These are phyloP conservation scores for Actinomortierella ambigua DNA, from an alignment of 371 early-diverging fungal species.

Conservation along the genomic window DNA sequence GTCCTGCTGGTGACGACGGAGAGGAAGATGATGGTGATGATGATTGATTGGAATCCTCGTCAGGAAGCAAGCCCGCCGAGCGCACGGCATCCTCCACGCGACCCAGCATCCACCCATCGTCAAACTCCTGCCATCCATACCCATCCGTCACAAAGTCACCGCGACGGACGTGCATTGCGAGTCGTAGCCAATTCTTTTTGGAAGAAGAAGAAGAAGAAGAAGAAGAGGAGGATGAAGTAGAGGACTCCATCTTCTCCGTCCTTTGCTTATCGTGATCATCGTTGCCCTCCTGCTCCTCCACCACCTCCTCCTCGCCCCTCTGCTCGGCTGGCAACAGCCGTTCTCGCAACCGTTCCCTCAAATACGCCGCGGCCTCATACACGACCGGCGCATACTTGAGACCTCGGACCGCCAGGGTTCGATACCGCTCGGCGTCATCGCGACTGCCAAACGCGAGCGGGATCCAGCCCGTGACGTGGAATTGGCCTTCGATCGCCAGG, in stretches of 20 bases:
- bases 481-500: slow-evolving; percentile 29
- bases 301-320: too few species aligned
- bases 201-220: too few species aligned
- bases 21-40: too few species aligned
- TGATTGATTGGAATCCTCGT: too few species aligned
- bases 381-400: slow-evolving; percentile 20
- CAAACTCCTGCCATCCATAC: slow-evolving; percentile 30
- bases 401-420: slow-evolving; percentile 10
- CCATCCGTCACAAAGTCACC: slow-evolving; percentile 23
- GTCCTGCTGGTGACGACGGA: too few species aligned
- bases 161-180: slow-evolving; percentile 37
- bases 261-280: slow-evolving; percentile 1
- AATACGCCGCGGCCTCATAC: slow-evolving; percentile 19
- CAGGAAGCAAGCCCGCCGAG: too few species aligned
- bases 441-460: slow-evolving; percentile 10
- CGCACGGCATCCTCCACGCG: slow-evolving; percentile 17
- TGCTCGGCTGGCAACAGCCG: not conserved
- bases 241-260: too few species aligned
- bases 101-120: slow-evolving; percentile 16
- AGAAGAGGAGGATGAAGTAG: too few species aligned
- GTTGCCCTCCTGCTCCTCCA: not conserved
- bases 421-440: slow-evolving; percentile 14
- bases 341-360: slow-evolving; percentile 1
- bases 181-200: slow-evolving; percentile 21
- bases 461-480: slow-evolving; percentile 36